Base-by-base conservation (phyloP, 108 stramenopile genomes). In the Nitzschia palea region DNA sequence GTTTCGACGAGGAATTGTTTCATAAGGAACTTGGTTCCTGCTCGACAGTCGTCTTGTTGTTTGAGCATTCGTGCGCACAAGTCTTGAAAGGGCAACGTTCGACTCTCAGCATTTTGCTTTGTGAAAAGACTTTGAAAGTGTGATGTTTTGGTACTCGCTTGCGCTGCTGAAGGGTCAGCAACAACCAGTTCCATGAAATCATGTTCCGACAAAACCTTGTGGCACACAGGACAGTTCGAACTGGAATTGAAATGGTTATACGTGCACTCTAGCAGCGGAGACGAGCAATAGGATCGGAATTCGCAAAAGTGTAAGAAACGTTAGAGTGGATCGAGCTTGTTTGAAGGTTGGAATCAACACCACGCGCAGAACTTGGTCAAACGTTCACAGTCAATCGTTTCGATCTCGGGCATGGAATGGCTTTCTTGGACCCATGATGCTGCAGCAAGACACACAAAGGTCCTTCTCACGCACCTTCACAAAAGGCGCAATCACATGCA, bases 401-500 rank as follows among this genome's bases (percentile, higher is more conserved):
- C n/a, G n/a, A n/a, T n/a, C n/a, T n/a, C n/a, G n/a, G n/a, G n/a
- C n/a, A n/a, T n/a, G n/a, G n/a, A n/a, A n/a, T n/a, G n/a, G n/a
- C n/a, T n/a, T n/a, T n/a, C n/a, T n/a, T n/a, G n/a, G n/a, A n/a
- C n/a, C n/a, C n/a, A n/a, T n/a, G n/a, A 29, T 53, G 61, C 34
- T 26, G 5, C 5, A 51, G 50, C 56, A 34, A 22, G n/a, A 30
- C 17, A n/a, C n/a, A n/a, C n/a, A 48, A 18, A 48, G 5, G 47
- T 20, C 15, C 47, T 48, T 27, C 20, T 50, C 18, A 55, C 86
- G 68, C 72, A 86, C 86, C 86, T 72, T 90, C 86, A 55, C 89
- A 90, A 73, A 90, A 90, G 23, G 86, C 64, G 37, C 89, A 90
- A 56, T 86, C 82, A 55, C 89, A 90, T 14, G 86, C 72, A 55